Evolutionary conservation across 176 grass and related monocot genomes (phyloP).

Genomic region (Melocanna baccifera): DNA sequence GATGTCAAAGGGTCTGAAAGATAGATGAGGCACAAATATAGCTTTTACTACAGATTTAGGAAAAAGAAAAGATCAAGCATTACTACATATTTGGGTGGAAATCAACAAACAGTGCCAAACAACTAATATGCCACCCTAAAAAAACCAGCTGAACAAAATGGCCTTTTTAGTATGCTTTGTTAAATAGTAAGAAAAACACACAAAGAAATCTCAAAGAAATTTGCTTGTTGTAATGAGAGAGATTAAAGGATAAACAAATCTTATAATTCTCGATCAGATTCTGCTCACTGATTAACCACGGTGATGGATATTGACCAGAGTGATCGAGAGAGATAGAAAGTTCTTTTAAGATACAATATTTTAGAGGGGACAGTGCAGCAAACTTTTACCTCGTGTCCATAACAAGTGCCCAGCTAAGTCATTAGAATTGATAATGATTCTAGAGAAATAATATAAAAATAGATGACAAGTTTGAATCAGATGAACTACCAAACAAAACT

Average conservation of each 20-base stretch:
- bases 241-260: background rate
- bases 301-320: too few relatives aligned
- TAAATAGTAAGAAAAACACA: background rate
- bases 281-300: too few relatives aligned
- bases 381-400: too few relatives aligned
- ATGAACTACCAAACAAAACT: too few relatives aligned
- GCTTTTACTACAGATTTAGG: background rate
- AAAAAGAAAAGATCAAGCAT: background rate
- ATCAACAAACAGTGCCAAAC: background rate
- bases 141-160: background rate
- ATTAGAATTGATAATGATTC: too few relatives aligned
- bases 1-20: background rate
- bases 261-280: too few relatives aligned
- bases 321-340: too few relatives aligned
- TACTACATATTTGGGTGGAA: background rate
- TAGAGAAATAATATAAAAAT: too few relatives aligned
- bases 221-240: background rate
- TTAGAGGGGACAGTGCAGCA: too few relatives aligned
- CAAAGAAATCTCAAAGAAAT: background rate
- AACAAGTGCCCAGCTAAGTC: too few relatives aligned
- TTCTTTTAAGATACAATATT: too few relatives aligned
- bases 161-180: background rate
- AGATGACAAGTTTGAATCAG: too few relatives aligned
- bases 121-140: background rate
- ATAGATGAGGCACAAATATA: background rate